Evolutionary conservation across 208 protist species (phyloP).

Genomic region (Herpetomonas tarakana): DNA sequence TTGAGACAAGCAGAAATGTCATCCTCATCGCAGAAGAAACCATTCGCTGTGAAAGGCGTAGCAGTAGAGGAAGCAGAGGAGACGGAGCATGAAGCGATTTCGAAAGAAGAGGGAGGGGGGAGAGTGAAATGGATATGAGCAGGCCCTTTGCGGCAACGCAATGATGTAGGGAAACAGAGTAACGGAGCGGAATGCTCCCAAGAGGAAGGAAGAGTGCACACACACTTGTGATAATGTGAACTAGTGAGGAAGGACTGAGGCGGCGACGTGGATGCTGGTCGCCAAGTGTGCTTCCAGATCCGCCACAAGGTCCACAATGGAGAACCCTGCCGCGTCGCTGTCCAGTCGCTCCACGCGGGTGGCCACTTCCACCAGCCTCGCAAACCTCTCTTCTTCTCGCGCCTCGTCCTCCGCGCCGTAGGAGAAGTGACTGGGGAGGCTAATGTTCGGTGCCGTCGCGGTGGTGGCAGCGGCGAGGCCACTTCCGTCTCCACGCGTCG

Average conservation of each 20-base stretch:
- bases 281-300: conserved; percentile 23
- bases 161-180: neutral
- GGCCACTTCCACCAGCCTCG: neutral
- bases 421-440: too few relatives aligned
- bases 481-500: too few relatives aligned
- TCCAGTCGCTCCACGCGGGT: conserved; percentile 1
- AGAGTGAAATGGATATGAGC: neutral
- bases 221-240: neutral
- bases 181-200: too few relatives aligned
- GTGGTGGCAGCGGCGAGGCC: too few relatives aligned
- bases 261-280: neutral
- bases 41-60: neutral
- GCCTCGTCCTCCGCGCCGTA: conserved; percentile 1
- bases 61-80: neutral
- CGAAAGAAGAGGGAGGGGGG: neutral
- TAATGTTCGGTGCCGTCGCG: too few relatives aligned
- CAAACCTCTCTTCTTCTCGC: neutral
- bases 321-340: conserved; percentile 10
- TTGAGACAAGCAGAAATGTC: too few relatives aligned
- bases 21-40: neutral
- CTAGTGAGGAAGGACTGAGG: neutral
- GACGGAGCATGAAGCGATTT: neutral
- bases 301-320: conserved; percentile 25
- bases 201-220: neutral
- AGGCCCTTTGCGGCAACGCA: neutral